Percentiles rank a stretch among this genome's conserved stretches.
phyloP scores from a whole-genome alignment of 169 alveolate species.

The Babesia ovata region DNA sequence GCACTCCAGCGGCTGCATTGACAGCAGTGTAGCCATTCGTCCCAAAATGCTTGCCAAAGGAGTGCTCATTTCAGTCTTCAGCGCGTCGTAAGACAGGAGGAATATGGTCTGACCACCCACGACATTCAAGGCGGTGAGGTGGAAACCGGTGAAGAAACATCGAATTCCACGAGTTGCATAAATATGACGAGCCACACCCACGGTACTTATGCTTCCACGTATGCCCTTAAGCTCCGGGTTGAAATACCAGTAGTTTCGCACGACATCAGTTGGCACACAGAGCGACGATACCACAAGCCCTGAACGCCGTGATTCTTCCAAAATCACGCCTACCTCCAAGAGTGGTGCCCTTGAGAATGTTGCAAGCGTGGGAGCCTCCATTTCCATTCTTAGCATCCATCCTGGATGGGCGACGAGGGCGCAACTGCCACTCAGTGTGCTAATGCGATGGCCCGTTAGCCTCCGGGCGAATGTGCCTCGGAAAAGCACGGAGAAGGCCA shows the following conservation, averaged over 20 bases:
- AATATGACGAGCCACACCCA: constrained; percentile 55
- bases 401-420: not conserved
- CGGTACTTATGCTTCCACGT: constrained; percentile 28
- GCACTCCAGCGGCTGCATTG: constrained; percentile 63
- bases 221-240: constrained; percentile 28
- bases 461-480: constrained; percentile 20
- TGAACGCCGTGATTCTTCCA: not conserved
- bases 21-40: constrained; percentile 38
- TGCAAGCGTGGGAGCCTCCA: constrained; percentile 20
- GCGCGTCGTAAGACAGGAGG: constrained; percentile 32
- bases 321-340: constrained; percentile 49
- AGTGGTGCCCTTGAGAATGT: constrained; percentile 45
- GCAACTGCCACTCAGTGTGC: not conserved
- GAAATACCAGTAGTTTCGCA: constrained; percentile 68
- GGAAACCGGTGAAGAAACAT: constrained; percentile 57
- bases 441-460: not conserved
- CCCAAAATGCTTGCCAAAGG: constrained; percentile 55
- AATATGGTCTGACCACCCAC: constrained; percentile 60
- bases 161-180: constrained; percentile 34
- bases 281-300: constrained; percentile 49
- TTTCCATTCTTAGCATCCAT: constrained; percentile 25
- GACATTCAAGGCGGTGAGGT: constrained; percentile 34
- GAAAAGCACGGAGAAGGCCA: not conserved
- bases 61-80: constrained; percentile 38
- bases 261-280: constrained; percentile 60